Base-by-base conservation (phyloP, 108 stramenopile genomes). In the Nitzschia palea region DNA sequence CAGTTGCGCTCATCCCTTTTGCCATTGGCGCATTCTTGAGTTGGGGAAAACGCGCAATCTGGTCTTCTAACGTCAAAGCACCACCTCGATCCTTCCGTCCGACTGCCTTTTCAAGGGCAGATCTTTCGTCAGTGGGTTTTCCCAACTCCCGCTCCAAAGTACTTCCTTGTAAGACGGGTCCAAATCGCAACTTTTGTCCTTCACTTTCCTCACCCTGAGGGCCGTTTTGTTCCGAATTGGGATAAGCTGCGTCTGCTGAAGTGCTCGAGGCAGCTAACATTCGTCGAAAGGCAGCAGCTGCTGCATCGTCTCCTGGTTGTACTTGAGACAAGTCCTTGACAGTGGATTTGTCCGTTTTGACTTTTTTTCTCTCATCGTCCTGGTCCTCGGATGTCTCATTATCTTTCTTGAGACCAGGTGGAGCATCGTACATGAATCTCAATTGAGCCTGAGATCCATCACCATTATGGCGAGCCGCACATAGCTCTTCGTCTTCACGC, bases 1-100 rank as follows among this genome's bases (percentile, higher is more conserved):
- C 64, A 14, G 67, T 62, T 12, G 70, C 58, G 35, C 44, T 71
- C 73, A 74, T 73, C 22, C 78, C 82, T 35, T 71, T 76, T 14
- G 83, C 89, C 78, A 85, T 88, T 0, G 92, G 92, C 10, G 89
- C 89, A 40, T 85, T 85, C 55, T 87, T 88, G 8, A 94, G 62
- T 65, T 84, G 84, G 3, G 92, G 92, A 68, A 94, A 94, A 37
- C 89, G 72, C 15, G 81, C 82, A 47, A 94, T 74, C 53, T 93
- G 89, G 54, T 88, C 82, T 35, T 90, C 76, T 33, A 86, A 70
- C 0, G 86, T 80, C 29, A 90, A 63, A 17, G 68, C 70, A 30
- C 65, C 58, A 6, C 72, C 64, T 28, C 76, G 77, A 65, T 84
- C 79, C 32, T 69, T 79, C 27, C 87, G 75, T 17, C 89, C 92